These are phyloP conservation scores for Sporisorium sorghi DNA, from an alignment of 1,284 basidiomycete species.

Conservation along the genomic window DNA sequence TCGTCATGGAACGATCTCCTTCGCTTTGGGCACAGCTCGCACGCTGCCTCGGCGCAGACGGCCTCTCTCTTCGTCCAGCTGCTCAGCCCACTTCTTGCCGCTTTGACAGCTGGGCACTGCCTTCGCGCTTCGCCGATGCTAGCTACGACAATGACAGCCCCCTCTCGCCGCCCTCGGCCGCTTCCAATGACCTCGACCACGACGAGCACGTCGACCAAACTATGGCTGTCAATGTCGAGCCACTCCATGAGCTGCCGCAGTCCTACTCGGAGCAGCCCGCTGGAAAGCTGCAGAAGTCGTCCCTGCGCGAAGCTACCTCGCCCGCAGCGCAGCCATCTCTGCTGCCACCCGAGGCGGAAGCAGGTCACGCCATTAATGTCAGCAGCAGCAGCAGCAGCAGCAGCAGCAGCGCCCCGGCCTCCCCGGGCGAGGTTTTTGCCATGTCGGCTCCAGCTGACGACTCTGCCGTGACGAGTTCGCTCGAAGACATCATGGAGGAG, in stretches of 20 bases:
- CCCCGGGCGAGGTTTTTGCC: conserved; percentile 20
- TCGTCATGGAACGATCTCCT: conserved; percentile 45
- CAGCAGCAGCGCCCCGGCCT: conserved; percentile 1
- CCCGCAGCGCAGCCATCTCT: not conserved
- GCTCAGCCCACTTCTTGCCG: conserved; percentile 17
- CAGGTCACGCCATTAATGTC: not conserved
- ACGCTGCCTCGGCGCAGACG: conserved; percentile 48
- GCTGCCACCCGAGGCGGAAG: conserved; percentile 6
- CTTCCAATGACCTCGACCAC: conserved; percentile 21
- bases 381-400: not conserved
- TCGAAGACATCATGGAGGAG: conserved; percentile 51
- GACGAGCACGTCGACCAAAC: conserved; percentile 7
- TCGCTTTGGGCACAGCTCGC: conserved; percentile 44
- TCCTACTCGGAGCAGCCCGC: conserved; percentile 42
- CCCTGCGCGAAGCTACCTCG: conserved; percentile 15
- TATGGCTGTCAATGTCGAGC: conserved; percentile 33
- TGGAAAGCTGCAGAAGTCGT: conserved; percentile 23
- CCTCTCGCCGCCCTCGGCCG: conserved; percentile 18
- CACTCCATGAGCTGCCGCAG: conserved; percentile 23
- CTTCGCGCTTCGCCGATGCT: conserved; percentile 12
- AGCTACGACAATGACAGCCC: conserved; percentile 21
- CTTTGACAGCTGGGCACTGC: conserved; percentile 50
- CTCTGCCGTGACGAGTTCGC: conserved; percentile 17
- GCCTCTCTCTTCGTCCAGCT: conserved; percentile 17
- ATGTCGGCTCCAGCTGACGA: conserved; percentile 20